Evolutionary conservation across 345 rosid species (phyloP), one percentile per base, ranked within the genome.

Genomic region (Lepidium didymum): DNA sequence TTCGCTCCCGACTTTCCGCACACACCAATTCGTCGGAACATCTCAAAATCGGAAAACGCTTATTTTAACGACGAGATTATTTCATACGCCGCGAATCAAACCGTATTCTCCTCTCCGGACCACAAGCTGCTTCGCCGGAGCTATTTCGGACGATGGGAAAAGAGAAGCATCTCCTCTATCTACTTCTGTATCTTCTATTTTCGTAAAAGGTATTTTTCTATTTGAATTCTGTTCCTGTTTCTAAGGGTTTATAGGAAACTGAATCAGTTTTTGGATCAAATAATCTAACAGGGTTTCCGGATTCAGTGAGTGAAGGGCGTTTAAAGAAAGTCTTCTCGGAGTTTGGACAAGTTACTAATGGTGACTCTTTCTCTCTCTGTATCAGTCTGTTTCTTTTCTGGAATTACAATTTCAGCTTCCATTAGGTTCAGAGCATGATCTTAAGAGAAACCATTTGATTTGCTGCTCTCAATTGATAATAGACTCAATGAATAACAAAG

Each of bases 311-410:
- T 0, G 88, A 80, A 81, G 84, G 84, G 21, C 80, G 75, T 13
- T 64, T 85, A 72, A 80, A 64, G 78, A 81, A 62, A 56, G 80
- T 50, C 27, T 83, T 85, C 78, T 79, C 78, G 0, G 80, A 74
- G 33, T 83, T 75, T 70, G 90, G 88, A 64, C 71, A 80, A 62
- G 82, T 85, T 57, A 68, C 55, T 66, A 78, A 62, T 59, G 87
- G 90, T 85, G 47, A 67, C 41, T 49, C 19, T 40, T 14, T 19
- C 11, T 42, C 18, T 33, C 40, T 52, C 36, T 42, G 18, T 4
- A 37, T 18, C 41, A 10, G 16, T 13, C 27, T 14, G 59, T 69
- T 37, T 55, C 21, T 21, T 8, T 15, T 40, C 12, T 53, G 11
- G 64, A 44, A 37, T 29, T 43, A 55, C 49, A 34, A 59, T 59